phyloP scores from a whole-genome alignment of 306 rosid species.

The Quercus mongolica region DNA sequence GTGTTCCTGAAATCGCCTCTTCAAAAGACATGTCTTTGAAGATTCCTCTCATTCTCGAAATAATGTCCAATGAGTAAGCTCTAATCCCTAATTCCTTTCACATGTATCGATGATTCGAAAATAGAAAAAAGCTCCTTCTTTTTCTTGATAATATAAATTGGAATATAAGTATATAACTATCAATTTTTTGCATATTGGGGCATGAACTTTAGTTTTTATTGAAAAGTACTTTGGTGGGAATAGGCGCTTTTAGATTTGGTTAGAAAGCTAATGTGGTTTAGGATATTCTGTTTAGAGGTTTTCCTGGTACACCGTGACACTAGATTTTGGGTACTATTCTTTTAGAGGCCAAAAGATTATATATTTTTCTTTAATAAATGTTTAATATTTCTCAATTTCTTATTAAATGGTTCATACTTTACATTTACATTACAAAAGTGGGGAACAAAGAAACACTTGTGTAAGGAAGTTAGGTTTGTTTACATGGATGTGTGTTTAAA shows the following conservation, averaged over 20 bases:
- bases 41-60: slow-evolving; percentile 65
- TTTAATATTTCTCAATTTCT: background rate
- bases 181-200: too few relatives aligned
- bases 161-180: background rate
- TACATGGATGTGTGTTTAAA: background rate
- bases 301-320: too few relatives aligned
- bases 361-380: background rate
- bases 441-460: background rate
- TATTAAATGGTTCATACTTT: background rate
- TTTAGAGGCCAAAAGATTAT: background rate
- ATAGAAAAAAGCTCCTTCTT: background rate
- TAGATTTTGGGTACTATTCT: background rate
- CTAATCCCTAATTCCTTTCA: background rate
- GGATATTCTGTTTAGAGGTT: too few relatives aligned
- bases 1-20: slow-evolving; percentile 76
- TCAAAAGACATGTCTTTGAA: slow-evolving; percentile 60
- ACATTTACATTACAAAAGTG: background rate
- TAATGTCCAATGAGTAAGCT: slow-evolving; percentile 55
- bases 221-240: too few relatives aligned
- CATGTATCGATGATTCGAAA: background rate
- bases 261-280: too few relatives aligned
- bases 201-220: too few relatives aligned
- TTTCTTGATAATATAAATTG: background rate
- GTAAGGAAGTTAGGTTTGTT: background rate
- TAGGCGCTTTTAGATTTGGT: too few relatives aligned